A percentile compares a stretch with the other conserved stretches of the same genome.
phyloP scores from a whole-genome alignment of 2,329 filamentous ascomycete species.

The Pseudocercospora vitis region DNA sequence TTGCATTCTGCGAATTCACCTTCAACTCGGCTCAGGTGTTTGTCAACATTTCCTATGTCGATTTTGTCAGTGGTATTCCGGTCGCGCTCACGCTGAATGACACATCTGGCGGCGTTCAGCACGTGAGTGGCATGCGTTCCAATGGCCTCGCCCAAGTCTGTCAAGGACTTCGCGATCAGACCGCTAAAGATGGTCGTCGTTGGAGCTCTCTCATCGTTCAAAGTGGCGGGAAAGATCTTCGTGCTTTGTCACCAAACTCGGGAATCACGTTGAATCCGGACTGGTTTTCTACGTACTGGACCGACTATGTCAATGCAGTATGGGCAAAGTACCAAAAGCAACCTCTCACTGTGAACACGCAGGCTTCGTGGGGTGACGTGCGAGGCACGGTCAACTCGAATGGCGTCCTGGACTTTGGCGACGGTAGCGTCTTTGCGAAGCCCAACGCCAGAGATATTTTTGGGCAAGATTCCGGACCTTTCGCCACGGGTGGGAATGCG shows the following conservation, averaged over 20 bases:
- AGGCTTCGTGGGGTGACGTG: conserved; percentile 55
- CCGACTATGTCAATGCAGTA: conserved; percentile 53
- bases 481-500: conserved; percentile 48
- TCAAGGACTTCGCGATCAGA: conserved; percentile 56
- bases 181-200: conserved; percentile 54
- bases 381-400: conserved; percentile 43
- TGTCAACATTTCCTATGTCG: conserved; percentile 46
- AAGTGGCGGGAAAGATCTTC: conserved; percentile 40
- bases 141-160: conserved; percentile 60
- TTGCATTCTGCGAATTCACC: conserved; percentile 51
- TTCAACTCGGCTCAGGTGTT: conserved; percentile 50
- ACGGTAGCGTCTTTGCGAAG: conserved; percentile 53
- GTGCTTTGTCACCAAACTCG: conserved; percentile 48
- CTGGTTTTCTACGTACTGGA: conserved; percentile 55
- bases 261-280: conserved; percentile 47
- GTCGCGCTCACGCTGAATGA: conserved; percentile 43
- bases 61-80: conserved; percentile 45
- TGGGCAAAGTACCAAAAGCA: conserved; percentile 50
- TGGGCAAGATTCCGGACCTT: conserved; percentile 64
- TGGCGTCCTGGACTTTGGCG: conserved; percentile 46
- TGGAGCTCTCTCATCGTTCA: conserved; percentile 63
- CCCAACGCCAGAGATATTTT: conserved; percentile 66
- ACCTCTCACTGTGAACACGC: conserved; percentile 62
- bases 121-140: conserved; percentile 59
- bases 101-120: conserved; percentile 41